Base-by-base conservation (phyloP, 495 filamentous ascomycete species). In the Margaritispora aquatica region DNA sequence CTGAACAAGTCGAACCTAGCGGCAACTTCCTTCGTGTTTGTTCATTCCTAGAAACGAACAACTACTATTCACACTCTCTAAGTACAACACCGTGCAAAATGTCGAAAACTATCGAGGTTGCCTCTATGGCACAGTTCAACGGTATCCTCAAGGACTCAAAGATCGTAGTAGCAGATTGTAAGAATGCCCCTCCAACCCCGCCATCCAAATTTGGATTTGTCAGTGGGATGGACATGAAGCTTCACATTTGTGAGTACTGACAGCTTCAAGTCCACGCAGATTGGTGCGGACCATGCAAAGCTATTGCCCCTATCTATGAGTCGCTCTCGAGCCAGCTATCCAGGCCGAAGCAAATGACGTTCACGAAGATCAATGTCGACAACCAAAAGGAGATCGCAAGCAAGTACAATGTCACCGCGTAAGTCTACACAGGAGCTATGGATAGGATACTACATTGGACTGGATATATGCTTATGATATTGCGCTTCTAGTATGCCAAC, bases 361-460 rank as follows among this genome's bases (percentile, higher is more conserved):
- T 97, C 69, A 86, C 83, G 69, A 96, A 96, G 76, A 80, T 96
- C 74, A 84, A 97, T 74, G 85, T 85, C 50, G 89, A 95, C 54
- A 64, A 82, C 22, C 88, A 93, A 69, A 77, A 85, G 67, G 83
- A 88, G 20, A 79, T 97, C 38, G 84, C 89, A 13, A 71, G 79
- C 57, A 79, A 80, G 58, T 92, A 93, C 68, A 70, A 76, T 51
- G 80, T 96, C 62, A 86, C 83, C n/a, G 81, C 81, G 87, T 88
- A 74, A 61, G 84, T 76, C 2, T n/a, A n/a, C n/a, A 23, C 27
- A 11, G 27, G 44, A 60, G 38, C 61, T 19, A 34, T 51, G 2
- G 7, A 19, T 2, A 50, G 10, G 24, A 11, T 4, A 11, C n/a
- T 24, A 17, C 21, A n/a, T 55, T 47, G 17, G 50, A 59, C 31